phyloP scores from a whole-genome alignment of 768 basidiomycete genomes.

The Leccinum disarticulatum region DNA sequence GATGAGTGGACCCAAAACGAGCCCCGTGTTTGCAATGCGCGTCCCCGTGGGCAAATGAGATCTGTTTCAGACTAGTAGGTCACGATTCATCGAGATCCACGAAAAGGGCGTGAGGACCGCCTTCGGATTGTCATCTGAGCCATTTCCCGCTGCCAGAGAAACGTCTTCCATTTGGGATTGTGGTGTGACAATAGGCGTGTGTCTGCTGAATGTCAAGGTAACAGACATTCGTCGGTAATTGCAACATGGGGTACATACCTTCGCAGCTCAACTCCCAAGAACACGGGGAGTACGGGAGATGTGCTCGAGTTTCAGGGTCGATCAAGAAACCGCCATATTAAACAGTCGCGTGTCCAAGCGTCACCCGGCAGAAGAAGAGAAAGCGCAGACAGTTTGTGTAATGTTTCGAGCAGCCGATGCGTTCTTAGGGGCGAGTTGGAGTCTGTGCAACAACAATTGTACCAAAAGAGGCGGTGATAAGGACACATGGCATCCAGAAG shows the following conservation, averaged over 20 bases:
- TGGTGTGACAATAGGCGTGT: not conserved
- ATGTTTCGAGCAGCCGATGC: no score
- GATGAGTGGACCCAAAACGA: slow-evolving; percentile 9
- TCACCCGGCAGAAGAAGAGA: not conserved
- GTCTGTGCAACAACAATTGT: not conserved
- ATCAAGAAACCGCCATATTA: not conserved
- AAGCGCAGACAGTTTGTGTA: not conserved
- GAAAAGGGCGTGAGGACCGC: not conserved
- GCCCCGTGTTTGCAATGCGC: not conserved
- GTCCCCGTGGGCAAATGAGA: slow-evolving; percentile 3
- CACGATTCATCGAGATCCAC: not conserved
- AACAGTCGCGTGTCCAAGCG: not conserved
- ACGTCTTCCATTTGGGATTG: not conserved
- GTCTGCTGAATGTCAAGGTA: not conserved
- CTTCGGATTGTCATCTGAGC: not conserved
- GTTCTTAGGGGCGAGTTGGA: not conserved
- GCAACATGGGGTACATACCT: not conserved
- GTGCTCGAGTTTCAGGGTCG: not conserved
- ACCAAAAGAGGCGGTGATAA: not conserved
- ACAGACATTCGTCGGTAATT: not conserved
- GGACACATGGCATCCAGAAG: not conserved
- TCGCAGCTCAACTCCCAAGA: not conserved
- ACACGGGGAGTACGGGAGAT: not conserved
- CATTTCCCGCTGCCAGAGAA: not conserved
- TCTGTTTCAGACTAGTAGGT: slow-evolving; percentile 1